Evolutionary conservation across 345 rosid species (phyloP), one percentile per base, ranked within the genome.

Genomic region (Draba incana): DNA sequence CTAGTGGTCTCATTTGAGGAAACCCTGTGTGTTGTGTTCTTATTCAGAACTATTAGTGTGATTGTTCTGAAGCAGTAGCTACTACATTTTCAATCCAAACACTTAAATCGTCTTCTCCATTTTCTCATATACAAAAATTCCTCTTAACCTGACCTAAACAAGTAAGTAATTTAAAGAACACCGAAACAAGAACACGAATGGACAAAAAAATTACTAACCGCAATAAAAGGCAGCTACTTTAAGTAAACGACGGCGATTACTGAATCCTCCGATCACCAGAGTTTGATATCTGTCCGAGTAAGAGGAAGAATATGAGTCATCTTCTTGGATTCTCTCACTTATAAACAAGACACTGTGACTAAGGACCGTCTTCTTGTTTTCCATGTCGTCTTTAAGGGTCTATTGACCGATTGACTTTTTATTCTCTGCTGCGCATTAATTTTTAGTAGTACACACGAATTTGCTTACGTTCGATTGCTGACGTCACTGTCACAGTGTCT

Each of bases 41-140:
- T 20, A 20, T 20, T 20, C 20, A 20, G 20, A 20, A 20, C 20
- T 20, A 20, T 20, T 20, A 20, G 20, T 20, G 20, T 20, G 20
- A 20, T 20, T 20, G 20, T 20, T 20, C 20, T 20, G 20, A 20
- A 20, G 20, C 20, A 20, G 20, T 20, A 20, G 20, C 20, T 20
- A 20, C 20, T 20, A 20, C 20, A 20, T 20, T 20, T 20, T 20
- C 20, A 20, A n/a, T n/a, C 89, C 89, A 64, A 3, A 48, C 43
- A 89, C 69, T 5, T 48, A 74, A 57, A 87, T 61, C 11, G 96
- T 89, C 84, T 87, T 89, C 61, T 86, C 82, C 92, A 84, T 87
- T 52, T 24, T 30, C 23, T 56, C 57, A 55, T 45, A 5, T 11
- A 20, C 20, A 1, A 20, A 20, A 20, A 20, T 0, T 20, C 20